Conservation (phyloP, 2,329 filamentous ascomycete genomes). For the Grosmannia penicillata region DNA sequence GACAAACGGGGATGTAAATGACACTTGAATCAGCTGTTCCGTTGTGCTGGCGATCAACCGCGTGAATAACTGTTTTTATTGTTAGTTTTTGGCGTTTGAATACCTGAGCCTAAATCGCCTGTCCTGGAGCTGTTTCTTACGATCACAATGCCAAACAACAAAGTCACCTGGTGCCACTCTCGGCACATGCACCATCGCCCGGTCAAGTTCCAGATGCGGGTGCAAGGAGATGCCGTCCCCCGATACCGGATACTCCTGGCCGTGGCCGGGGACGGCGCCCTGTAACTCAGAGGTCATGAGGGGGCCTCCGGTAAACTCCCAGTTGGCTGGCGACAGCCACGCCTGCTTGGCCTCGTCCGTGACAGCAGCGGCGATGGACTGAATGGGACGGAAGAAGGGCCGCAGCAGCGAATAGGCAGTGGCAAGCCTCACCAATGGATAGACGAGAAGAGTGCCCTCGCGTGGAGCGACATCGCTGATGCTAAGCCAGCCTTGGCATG, state of each 20-base stretch:
- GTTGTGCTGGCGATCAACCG: conserved; percentile 64
- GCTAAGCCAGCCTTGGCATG: conserved; percentile 81
- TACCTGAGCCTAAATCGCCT: no score
- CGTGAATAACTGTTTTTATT: conserved; percentile 48
- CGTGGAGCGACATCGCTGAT: conserved; percentile 59
- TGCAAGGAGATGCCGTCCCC: conserved; percentile 45
- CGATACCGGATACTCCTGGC: conserved; percentile 57
- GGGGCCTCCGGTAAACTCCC: conserved; percentile 13
- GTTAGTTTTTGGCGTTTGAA: conserved; percentile 1
- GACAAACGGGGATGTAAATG: conserved; percentile 78
- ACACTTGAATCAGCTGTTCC: conserved; percentile 67
- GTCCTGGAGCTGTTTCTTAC: conserved; percentile 20
- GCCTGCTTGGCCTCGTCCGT: conserved; percentile 8
- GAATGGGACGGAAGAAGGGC: conserved; percentile 58
- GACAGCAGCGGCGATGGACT: background rate
- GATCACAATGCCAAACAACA: conserved; percentile 74
- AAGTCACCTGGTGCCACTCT: conserved; percentile 58
- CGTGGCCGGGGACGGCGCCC: conserved; percentile 52
- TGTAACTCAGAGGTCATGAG: conserved; percentile 31
- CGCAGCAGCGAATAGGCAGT: conserved; percentile 71
- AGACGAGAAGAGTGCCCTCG: conserved; percentile 71
- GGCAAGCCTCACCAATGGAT: conserved; percentile 59
- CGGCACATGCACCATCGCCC: conserved; percentile 60
- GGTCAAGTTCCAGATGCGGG: conserved; percentile 52
- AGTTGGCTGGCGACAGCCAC: conserved; percentile 29